A percentile compares a stretch with the other conserved stretches of the same genome.
phyloP scores from a whole-genome alignment of 805 yeast species.

The Saccharomycopsis synnaedendra region DNA sequence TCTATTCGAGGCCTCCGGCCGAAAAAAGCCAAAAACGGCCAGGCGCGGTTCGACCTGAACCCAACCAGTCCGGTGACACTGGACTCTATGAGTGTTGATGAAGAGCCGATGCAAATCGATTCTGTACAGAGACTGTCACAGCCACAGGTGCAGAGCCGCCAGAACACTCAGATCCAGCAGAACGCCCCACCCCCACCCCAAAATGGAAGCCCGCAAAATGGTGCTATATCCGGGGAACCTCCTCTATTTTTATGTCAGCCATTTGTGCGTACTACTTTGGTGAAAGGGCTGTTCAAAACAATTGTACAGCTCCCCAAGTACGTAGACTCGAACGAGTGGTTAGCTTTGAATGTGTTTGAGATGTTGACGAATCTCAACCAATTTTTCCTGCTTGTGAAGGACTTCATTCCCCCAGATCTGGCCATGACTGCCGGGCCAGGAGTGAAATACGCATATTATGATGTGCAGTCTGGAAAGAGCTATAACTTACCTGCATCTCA shows the following conservation, averaged over 20 bases:
- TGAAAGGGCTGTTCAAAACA: constrained; percentile 92
- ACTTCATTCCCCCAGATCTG: constrained; percentile 80
- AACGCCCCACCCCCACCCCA: constrained; percentile 16
- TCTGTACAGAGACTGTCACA: constrained; percentile 7
- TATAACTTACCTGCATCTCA: constrained; percentile 85
- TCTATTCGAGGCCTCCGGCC: constrained; percentile 36
- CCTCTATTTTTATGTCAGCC: constrained; percentile 77
- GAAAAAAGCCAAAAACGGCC: constrained; percentile 29
- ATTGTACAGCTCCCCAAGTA: constrained; percentile 92
- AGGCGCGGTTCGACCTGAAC: constrained; percentile 15
- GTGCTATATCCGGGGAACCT: constrained; percentile 17
- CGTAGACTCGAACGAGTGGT: constrained; percentile 93
- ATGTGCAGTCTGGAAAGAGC: constrained; percentile 58
- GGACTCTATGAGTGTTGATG: constrained; percentile 18
- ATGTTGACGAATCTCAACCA: constrained; percentile 75
- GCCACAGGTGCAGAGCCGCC: constrained; percentile 4
- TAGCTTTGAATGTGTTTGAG: constrained; percentile 86
- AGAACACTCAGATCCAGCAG: not conserved
- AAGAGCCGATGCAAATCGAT: constrained; percentile 17
- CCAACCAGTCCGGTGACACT: constrained; percentile 12
- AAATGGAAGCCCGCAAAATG: constrained; percentile 21
- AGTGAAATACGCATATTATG: constrained; percentile 86
- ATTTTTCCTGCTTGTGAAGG: constrained; percentile 83
- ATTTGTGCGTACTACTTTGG: constrained; percentile 85
- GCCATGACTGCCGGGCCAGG: constrained; percentile 95